Conservation (phyloP, 176 grass and related monocot species). For the Thalia dealbata region DNA sequence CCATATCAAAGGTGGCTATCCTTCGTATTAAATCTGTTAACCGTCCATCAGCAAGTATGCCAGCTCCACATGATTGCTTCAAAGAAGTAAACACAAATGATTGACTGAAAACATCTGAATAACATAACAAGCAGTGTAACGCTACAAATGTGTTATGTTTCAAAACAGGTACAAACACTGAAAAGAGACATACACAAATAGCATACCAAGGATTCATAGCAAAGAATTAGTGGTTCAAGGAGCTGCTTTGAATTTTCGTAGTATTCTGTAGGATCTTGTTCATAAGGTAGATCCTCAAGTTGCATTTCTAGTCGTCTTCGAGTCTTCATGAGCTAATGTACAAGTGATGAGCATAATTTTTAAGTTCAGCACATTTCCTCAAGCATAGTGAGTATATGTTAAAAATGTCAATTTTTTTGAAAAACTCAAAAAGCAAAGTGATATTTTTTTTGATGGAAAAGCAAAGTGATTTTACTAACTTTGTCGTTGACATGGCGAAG, state of each 20-base stretch:
- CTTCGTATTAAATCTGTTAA: slow-evolving; percentile 87
- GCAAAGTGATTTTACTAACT: slow-evolving; percentile 28
- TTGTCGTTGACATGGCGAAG: slow-evolving; percentile 85
- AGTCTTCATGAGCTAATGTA: slow-evolving; percentile 62
- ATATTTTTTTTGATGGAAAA: no score
- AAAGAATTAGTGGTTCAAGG: slow-evolving; percentile 71
- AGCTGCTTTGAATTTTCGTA: slow-evolving; percentile 74
- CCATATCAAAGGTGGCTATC: slow-evolving; percentile 83
- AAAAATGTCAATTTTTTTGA: not conserved
- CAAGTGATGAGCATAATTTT: not conserved
- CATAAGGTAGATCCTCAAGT: slow-evolving; percentile 69
- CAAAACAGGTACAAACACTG: not conserved
- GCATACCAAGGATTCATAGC: slow-evolving; percentile 81
- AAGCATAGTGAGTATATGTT: not conserved
- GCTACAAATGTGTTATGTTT: not conserved
- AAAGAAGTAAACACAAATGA: slow-evolving; percentile 2
- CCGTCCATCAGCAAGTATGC: slow-evolving; percentile 64
- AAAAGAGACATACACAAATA: not conserved
- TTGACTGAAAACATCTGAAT: not conserved
- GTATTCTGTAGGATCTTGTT: slow-evolving; percentile 59
- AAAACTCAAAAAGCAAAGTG: not conserved
- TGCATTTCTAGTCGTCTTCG: slow-evolving; percentile 53
- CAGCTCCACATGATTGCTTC: slow-evolving; percentile 83
- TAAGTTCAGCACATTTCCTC: not conserved
- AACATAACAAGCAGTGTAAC: not conserved